Evolutionary conservation across 768 basidiomycete genomes (phyloP).

Genomic region (Gymnopilus junonius): DNA sequence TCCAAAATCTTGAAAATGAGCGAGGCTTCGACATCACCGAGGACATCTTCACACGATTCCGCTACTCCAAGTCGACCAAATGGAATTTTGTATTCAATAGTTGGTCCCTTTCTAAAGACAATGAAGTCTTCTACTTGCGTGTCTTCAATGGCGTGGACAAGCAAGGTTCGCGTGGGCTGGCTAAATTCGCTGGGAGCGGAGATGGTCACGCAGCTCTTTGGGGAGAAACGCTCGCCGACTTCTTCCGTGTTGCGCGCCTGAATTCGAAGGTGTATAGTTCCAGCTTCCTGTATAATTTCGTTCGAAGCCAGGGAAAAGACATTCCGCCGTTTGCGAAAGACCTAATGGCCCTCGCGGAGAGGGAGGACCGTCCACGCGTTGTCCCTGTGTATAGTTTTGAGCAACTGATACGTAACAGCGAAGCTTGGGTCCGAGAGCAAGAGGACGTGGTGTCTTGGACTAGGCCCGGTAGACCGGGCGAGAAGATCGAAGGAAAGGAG

Average conservation of each 20-base stretch:
- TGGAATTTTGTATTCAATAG: constrained; percentile 2
- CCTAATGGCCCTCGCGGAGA: constrained; percentile 6
- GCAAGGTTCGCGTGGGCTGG: not conserved
- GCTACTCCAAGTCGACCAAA: not conserved
- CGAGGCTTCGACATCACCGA: not conserved
- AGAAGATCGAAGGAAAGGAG: not conserved
- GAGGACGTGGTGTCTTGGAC: not conserved
- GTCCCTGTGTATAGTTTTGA: constrained; percentile 9
- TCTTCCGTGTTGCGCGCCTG: not conserved
- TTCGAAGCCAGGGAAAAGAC: not conserved
- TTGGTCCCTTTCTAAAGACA: not conserved
- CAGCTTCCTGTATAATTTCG: constrained; percentile 3
- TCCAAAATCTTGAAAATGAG: not conserved
- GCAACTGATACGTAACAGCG: constrained; percentile 1
- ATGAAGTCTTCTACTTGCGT: not conserved
- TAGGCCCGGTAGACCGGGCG: not conserved
- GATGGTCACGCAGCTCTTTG: not conserved
- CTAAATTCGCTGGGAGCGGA: not conserved
- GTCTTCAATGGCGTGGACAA: too few species aligned
- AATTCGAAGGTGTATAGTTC: not conserved
- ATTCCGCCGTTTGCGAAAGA: not conserved
- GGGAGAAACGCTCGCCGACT: constrained; percentile 12
- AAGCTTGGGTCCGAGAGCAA: not conserved
- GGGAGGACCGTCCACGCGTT: not conserved
- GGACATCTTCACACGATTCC: not conserved